Base-by-base conservation (phyloP, 2,329 filamentous ascomycete genomes). In the Exutisphaerella laricina region DNA sequence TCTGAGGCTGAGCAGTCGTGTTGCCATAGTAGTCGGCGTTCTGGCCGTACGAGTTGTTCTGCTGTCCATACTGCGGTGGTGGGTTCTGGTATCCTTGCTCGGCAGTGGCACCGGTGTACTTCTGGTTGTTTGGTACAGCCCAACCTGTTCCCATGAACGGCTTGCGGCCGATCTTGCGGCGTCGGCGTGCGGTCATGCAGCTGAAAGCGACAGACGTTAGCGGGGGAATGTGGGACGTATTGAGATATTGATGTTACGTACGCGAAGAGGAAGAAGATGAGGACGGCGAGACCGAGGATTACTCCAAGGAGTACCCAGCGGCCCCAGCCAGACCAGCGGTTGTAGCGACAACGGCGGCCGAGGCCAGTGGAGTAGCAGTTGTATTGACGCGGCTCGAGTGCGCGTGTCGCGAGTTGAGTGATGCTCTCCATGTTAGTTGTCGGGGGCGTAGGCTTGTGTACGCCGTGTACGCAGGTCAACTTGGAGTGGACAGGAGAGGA, bases 131-230 rank as follows among this genome's bases (percentile, higher is more conserved):
- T 12, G 33, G 18, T 8, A 22, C 46, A 23, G 46, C 41, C 49
- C 49, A 52, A 2, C 49, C 49, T 22, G 49, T 52, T 22, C 46
- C 46, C 14, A 41, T 41, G 28, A 43, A 41, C 10, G 49, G 49
- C 36, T 47, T 49, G 4, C 30, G 38, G 10, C 49, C 49, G 17
- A 37, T 13, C 36, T 44, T 49, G 29, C 46, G 39, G 14, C 49
- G 41, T 10, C 42, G 34, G 21, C 46, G 41, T 8, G 49, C 38
- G 16, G 44, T 34, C 25, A 48, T 28, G 41, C 49, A 52, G 3
- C 49, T 51, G 20, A 14, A 18, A 6, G 16, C 14, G 29, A 21
- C n/a, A 9, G 10, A 28, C 10, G 28, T 33, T 18, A 33, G 30
- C 14, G 16, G 30, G n/a, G n/a, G n/a, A n/a, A n/a, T 4, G 13